These are phyloP conservation scores for Phytophthora lateralis DNA, from an alignment of 352 stramenopile genomes.

Conservation along the genomic window DNA sequence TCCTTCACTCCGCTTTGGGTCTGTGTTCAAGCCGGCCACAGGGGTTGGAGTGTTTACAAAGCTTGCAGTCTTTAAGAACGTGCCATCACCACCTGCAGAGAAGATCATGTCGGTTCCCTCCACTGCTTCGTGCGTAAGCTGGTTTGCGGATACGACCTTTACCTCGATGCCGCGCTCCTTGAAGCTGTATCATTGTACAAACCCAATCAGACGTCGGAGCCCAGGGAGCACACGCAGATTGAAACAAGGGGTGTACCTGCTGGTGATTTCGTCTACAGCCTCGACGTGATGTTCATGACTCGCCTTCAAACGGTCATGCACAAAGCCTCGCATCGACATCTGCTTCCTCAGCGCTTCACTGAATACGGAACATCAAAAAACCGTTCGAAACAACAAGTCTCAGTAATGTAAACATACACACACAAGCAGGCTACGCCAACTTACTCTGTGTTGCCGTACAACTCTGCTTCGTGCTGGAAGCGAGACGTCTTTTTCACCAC, in stretches of 20 bases:
- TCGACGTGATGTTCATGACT: conserved; percentile 89
- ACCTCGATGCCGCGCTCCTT: conserved; percentile 74
- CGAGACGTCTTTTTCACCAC: conserved; percentile 90
- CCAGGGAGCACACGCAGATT: conserved; percentile 1
- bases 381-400: conserved; percentile 4
- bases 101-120: conserved; percentile 88
- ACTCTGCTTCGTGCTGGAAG: conserved; percentile 85
- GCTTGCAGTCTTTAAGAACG: conserved; percentile 87
- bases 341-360: conserved; percentile 89
- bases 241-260: conserved; percentile 37
- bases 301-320: conserved; percentile 85
- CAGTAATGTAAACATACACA: conserved; percentile 9
- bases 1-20: conserved; percentile 83
- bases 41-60: conserved; percentile 88
- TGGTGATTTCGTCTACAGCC: conserved; percentile 86
- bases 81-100: conserved; percentile 84
- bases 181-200: conserved; percentile 43
- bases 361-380: conserved; percentile 17
- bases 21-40: conserved; percentile 86
- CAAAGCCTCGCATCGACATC: conserved; percentile 91
- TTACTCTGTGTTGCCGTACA: conserved; percentile 83
- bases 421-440: conserved; percentile 14
- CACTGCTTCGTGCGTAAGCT: conserved; percentile 80
- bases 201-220: conserved; percentile 5
- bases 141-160: conserved; percentile 75